These are phyloP conservation scores for Comarum palustre DNA, from an alignment of 306 rosid species.

Conservation along the genomic window DNA sequence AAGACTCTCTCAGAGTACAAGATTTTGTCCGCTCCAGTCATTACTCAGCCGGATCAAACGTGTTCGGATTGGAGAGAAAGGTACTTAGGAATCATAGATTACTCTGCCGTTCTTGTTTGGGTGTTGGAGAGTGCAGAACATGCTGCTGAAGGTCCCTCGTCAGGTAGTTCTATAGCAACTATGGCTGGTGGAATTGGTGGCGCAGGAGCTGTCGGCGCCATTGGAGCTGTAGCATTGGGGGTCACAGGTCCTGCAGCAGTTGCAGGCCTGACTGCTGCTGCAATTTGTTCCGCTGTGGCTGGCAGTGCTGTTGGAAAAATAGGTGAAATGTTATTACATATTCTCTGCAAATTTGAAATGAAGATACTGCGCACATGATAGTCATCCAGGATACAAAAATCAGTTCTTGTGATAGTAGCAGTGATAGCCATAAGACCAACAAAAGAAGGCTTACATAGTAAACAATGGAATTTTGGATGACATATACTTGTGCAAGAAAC, in stretches of 20 bases:
- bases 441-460: background rate
- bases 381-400: background rate
- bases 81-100: constrained; percentile 80
- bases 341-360: background rate
- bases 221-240: constrained; percentile 84
- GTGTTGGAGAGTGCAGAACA: constrained; percentile 84
- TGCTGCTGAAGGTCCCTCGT: constrained; percentile 36
- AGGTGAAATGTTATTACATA: constrained; percentile 5
- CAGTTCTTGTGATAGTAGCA: background rate
- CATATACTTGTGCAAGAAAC: background rate
- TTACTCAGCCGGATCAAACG: constrained; percentile 36
- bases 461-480: background rate
- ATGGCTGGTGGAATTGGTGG: constrained; percentile 62
- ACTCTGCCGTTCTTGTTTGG: constrained; percentile 77
- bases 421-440: background rate
- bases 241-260: constrained; percentile 77
- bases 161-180: constrained; percentile 56
- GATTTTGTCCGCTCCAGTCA: constrained; percentile 82
- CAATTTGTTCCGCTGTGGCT: constrained; percentile 73
- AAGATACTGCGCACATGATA: background rate
- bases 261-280: constrained; percentile 81
- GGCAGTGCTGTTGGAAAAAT: constrained; percentile 33
- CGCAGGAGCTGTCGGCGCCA: constrained; percentile 72
- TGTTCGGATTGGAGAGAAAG: constrained; percentile 64
- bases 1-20: constrained; percentile 63